A percentile compares a stretch with the other conserved stretches of the same genome.
Conservation (phyloP, 148 eudicot species). For the Camellia lanceoleosa region DNA sequence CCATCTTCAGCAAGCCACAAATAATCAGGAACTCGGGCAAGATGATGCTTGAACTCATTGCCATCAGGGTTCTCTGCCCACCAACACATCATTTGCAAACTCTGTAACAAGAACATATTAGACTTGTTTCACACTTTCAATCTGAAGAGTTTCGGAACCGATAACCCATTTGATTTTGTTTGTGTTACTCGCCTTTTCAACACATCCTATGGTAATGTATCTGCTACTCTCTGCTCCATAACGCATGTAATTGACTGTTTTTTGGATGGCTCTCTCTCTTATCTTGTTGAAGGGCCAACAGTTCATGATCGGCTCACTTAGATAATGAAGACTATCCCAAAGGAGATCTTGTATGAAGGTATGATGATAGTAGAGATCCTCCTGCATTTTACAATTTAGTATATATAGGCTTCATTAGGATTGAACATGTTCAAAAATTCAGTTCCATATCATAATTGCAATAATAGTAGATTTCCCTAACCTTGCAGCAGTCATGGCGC, state of each 20-base stretch:
- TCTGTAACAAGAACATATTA: not conserved
- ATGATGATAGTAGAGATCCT: constrained; percentile 14
- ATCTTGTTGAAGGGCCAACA: constrained; percentile 17
- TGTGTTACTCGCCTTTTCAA: constrained; percentile 5
- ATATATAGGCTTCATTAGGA: not conserved
- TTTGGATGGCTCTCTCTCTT: constrained; percentile 15
- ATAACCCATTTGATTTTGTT: not conserved
- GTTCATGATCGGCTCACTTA: constrained; percentile 7
- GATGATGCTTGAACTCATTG: constrained; percentile 18
- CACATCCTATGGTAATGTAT: constrained; percentile 11
- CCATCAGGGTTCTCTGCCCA: constrained; percentile 12
- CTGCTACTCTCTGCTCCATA: constrained; percentile 13
- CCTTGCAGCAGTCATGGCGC: constrained; percentile 18
- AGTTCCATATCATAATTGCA: no score
- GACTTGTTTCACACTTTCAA: no score
- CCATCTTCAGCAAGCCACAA: constrained; percentile 26
- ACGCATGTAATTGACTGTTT: constrained; percentile 9
- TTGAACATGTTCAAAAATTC: not conserved
- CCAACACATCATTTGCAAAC: constrained; percentile 14
- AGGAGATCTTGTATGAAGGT: constrained; percentile 18
- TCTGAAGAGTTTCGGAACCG: no score
- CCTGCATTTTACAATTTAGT: constrained; percentile 6
- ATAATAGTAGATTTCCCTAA: not conserved
- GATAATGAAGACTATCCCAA: constrained; percentile 13
- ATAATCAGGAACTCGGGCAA: constrained; percentile 20